Conservation (phyloP, 1,284 basidiomycete species). For the Heimioporus retisporus region DNA sequence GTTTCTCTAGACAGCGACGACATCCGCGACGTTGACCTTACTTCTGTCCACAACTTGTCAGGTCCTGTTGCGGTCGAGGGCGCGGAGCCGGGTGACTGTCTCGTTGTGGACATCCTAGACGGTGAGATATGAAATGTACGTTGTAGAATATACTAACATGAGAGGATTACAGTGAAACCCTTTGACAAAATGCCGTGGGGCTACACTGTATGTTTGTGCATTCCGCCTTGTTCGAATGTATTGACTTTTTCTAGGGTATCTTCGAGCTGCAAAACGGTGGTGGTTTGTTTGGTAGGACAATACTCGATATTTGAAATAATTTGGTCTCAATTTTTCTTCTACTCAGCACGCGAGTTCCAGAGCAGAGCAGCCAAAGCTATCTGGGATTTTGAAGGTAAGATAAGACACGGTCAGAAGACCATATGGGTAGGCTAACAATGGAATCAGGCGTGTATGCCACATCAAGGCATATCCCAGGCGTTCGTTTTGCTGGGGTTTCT, state of each 20-base stretch:
- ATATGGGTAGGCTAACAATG: not conserved
- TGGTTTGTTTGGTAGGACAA: slow-evolving; percentile 70
- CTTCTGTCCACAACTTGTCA: slow-evolving; percentile 77
- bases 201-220: slow-evolving; percentile 62
- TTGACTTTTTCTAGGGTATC: slow-evolving; percentile 60
- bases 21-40: slow-evolving; percentile 72
- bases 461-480: slow-evolving; percentile 64
- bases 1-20: slow-evolving; percentile 69
- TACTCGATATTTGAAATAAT: not conserved
- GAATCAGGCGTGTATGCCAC: slow-evolving; percentile 21
- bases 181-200: slow-evolving; percentile 88
- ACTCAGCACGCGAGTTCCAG: slow-evolving; percentile 71
- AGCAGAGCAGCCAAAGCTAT: slow-evolving; percentile 82
- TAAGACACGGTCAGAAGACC: not conserved
- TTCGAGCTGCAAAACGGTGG: slow-evolving; percentile 82
- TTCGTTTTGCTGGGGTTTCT: slow-evolving; percentile 82
- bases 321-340: slow-evolving; percentile 1
- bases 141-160: not conserved
- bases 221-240: not conserved
- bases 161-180: slow-evolving; percentile 59
- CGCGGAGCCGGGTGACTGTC: slow-evolving; percentile 82
- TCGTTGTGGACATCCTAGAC: slow-evolving; percentile 84
- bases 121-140: slow-evolving; percentile 45
- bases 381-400: slow-evolving; percentile 78
- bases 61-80: slow-evolving; percentile 82